Evolutionary conservation across 2,329 filamentous ascomycete species (phyloP), one percentile per base, ranked within the genome.

Genomic region (Diaporthe ampelina): DNA sequence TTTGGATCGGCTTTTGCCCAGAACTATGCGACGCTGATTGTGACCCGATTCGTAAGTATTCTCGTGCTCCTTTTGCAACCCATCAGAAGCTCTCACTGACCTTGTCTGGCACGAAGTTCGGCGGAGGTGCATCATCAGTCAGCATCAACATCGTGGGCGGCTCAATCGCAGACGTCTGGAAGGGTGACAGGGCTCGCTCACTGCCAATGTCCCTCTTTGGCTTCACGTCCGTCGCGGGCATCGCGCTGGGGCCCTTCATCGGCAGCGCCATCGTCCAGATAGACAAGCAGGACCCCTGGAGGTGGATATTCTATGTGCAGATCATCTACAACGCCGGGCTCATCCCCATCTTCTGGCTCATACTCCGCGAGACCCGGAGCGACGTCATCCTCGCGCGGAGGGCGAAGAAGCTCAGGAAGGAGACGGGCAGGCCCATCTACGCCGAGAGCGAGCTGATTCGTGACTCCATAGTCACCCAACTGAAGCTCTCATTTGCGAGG

Each of bases 291-390:
- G 50, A 72, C n/a, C 68, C 68, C 6, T 75, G 74, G 74, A 26
- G 74, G 6, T 94, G 92, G 91, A 88, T 93, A 6, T 93, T 93
- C 80, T 93, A 91, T 79, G 80, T 91, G 1, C 92, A 94, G 76
- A 74, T 74, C 52, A 74, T 74, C 68, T 74, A 74, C 59, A 74
- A 74, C 52, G 73, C 73, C 1, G 68, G 48, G 1, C 85, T 90
- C 21, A 93, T 94, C 32, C 83, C 87, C 6, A 86, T 89, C 26
- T 86, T 86, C 61, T 74, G 58, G 68, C 76, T 93, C 61, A 88
- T 91, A 76, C 92, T 94, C 81, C 88, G 89, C 54, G 92, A 94
- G 79, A 94, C 92, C 0, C 85, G 92, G n/a, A 91, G 91, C 21
- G 91, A 90, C 24, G 91, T 94, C 0, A 82, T 94, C 0, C 83